A percentile compares a stretch with the other conserved stretches of the same genome.
Conservation (phyloP, 164 flowering plant species). For the Dillenia suffruticosa region DNA sequence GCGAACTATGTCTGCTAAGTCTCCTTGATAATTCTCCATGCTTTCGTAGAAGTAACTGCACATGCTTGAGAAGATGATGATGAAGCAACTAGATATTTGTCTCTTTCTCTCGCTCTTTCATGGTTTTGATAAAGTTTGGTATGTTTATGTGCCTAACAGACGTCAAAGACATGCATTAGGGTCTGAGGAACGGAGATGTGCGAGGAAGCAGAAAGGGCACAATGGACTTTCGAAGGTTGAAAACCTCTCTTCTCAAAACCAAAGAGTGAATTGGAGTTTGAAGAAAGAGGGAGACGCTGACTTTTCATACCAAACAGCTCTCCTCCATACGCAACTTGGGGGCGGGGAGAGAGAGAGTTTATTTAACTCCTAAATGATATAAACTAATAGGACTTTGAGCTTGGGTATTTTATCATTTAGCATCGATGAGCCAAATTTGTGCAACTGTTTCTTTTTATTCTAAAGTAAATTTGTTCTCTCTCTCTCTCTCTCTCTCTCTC, state of each 20-base stretch:
- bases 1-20: conserved; percentile 73
- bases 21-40: conserved; percentile 75
- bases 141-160: conserved; percentile 14
- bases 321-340: conserved; percentile 7
- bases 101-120: no score
- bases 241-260: conserved; percentile 5
- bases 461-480: conserved; percentile 3
- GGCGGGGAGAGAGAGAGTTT: not conserved
- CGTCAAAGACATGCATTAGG: conserved; percentile 14
- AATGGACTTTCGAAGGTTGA: conserved; percentile 7
- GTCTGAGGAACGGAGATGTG: conserved; percentile 7
- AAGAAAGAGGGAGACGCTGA: conserved; percentile 51
- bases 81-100: not conserved
- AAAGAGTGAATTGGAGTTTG: conserved; percentile 8
- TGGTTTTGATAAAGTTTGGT: conserved; percentile 1
- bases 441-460: conserved; percentile 10
- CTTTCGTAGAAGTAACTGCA: conserved; percentile 26
- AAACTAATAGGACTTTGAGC: conserved; percentile 10
- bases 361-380: not conserved
- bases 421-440: conserved; percentile 26
- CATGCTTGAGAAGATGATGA: conserved; percentile 14
- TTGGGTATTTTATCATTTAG: conserved; percentile 15
- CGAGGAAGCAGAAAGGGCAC: conserved; percentile 4
- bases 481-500: not conserved
- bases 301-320: conserved; percentile 45